Base-by-base conservation (phyloP, 441 rosid genomes). In the Erodium chrysanthum region DNA sequence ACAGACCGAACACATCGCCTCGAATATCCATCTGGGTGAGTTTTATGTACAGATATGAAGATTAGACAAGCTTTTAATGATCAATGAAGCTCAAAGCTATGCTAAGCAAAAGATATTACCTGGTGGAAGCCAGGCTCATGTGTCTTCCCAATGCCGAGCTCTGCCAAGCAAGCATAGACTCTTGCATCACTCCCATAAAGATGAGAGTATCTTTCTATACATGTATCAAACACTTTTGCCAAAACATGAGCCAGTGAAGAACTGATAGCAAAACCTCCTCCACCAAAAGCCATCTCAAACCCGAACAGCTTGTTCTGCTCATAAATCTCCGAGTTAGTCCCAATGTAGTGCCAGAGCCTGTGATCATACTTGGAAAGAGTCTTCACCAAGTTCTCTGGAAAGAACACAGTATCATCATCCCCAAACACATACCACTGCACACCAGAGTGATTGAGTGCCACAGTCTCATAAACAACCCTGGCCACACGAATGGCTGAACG, bases 81-180 rank as follows among this genome's bases (percentile, higher is more conserved):
- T n/a, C n/a, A n/a, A n/a, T n/a, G n/a, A n/a, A n/a, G n/a, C n/a
- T n/a, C n/a, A n/a, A n/a, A n/a, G n/a, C n/a, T n/a, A n/a, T n/a
- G n/a, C n/a, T n/a, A n/a, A n/a, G n/a, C n/a, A n/a, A n/a, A n/a
- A n/a, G n/a, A n/a, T n/a, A n/a, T n/a, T n/a, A n/a, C n/a, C n/a
- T n/a, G 97, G 83, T 94, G 98, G 70, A 94, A 94, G 25, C 98
- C 98, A 1, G 97, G 90, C 68, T 94, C 98, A 18, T 56, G 86
- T n/a, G 97, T 82, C 69, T 85, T 71, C 21, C 85, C 82, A 14
- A 94, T 83, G 3, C 99, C 97, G 1, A 94, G 96, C 81, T 94
- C 99, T 8, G 88, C 75, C 73, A 94, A 77, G 79, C 99, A 94
- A 67, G 84, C 78, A 68, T 80, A 83, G 67, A 94, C 48, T 76